Percentiles rank a stretch among this genome's conserved stretches.
phyloP scores from a whole-genome alignment of 2,329 filamentous ascomycete genomes.

The Lecanicillium sp. region DNA sequence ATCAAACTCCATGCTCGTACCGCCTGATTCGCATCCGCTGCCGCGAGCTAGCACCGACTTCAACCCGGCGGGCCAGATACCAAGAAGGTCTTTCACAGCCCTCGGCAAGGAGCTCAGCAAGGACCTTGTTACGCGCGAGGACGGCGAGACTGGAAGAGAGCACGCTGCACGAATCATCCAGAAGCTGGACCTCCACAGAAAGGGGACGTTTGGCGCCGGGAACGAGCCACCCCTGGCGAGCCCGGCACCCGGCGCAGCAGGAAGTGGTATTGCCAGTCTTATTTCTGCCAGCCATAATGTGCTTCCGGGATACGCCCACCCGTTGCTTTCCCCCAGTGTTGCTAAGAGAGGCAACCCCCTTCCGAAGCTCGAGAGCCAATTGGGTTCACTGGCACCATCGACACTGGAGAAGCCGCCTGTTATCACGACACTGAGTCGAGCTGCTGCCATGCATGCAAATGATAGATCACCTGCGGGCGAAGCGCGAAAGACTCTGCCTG shows the following conservation, averaged over 20 bases:
- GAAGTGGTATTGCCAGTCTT: conserved; percentile 70
- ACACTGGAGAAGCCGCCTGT: conserved; percentile 80
- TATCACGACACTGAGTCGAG: conserved; percentile 78
- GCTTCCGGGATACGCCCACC: conserved; percentile 53
- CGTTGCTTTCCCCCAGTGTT: conserved; percentile 23
- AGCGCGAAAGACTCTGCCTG: conserved; percentile 67
- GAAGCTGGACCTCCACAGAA: conserved; percentile 84
- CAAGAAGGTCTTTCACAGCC: conserved; percentile 51
- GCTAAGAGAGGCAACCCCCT: conserved; percentile 26
- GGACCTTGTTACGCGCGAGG: conserved; percentile 39
- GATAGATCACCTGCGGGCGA: conserved; percentile 64
- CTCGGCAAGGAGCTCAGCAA: conserved; percentile 37
- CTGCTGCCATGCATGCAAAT: conserved; percentile 72
- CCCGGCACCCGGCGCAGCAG: conserved; percentile 32
- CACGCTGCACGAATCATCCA: conserved; percentile 87
- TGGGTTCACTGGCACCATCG: conserved; percentile 67
- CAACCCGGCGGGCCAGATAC: conserved; percentile 33
- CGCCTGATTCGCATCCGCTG: conserved; percentile 49
- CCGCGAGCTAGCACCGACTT: conserved; percentile 70
- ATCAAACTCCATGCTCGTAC: conserved; percentile 57
- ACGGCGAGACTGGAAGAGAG: conserved; percentile 70
- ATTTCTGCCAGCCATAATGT: conserved; percentile 80
- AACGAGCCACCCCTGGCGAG: conserved; percentile 31
- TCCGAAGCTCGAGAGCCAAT: conserved; percentile 38
- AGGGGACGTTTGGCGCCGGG: conserved; percentile 52